A percentile compares a stretch with the other conserved stretches of the same genome.
These are phyloP conservation scores for Narthecium ossifragum DNA, from an alignment of 106 monocot genomes.

Conservation along the genomic window DNA sequence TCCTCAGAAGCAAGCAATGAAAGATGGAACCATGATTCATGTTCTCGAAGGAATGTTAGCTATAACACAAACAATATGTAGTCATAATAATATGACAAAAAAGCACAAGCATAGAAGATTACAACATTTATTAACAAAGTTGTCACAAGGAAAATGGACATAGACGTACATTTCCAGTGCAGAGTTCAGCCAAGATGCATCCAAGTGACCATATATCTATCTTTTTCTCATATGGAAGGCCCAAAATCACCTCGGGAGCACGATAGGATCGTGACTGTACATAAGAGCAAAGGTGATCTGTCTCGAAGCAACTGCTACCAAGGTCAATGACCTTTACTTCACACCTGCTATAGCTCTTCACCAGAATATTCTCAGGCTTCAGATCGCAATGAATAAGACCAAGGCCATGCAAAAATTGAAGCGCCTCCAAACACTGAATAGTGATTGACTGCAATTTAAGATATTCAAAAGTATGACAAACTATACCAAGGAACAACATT, in stretches of 20 bases:
- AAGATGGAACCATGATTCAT: too few relatives aligned
- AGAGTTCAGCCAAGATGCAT: constrained; percentile 96
- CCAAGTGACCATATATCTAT: constrained; percentile 99
- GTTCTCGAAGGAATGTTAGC: too few relatives aligned
- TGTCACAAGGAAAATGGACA: constrained; percentile 1
- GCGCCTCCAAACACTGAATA: constrained; percentile 93
- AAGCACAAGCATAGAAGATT: too few relatives aligned
- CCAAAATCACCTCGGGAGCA: constrained; percentile 96
- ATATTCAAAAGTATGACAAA: too few relatives aligned
- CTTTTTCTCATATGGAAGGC: constrained; percentile 91
- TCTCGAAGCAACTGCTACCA: constrained; percentile 99
- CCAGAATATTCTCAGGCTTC: constrained; percentile 98
- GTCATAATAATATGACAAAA: too few relatives aligned
- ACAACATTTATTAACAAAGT: neutral
- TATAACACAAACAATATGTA: too few relatives aligned
- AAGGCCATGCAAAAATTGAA: constrained; percentile 89
- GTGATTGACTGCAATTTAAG: constrained; percentile 67
- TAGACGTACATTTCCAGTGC: constrained; percentile 90
- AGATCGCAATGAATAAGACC: constrained; percentile 98
- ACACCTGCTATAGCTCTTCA: constrained; percentile 98
- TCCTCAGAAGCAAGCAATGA: too few relatives aligned
- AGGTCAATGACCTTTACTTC: constrained; percentile 98
- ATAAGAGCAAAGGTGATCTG: constrained; percentile 97
- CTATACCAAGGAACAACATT: too few relatives aligned
- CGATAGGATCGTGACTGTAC: constrained; percentile 98